Percentiles rank a stretch among this genome's conserved stretches.
These are phyloP conservation scores for Candida cerambycidarum DNA, from an alignment of 805 yeast genomes.

Conservation along the genomic window DNA sequence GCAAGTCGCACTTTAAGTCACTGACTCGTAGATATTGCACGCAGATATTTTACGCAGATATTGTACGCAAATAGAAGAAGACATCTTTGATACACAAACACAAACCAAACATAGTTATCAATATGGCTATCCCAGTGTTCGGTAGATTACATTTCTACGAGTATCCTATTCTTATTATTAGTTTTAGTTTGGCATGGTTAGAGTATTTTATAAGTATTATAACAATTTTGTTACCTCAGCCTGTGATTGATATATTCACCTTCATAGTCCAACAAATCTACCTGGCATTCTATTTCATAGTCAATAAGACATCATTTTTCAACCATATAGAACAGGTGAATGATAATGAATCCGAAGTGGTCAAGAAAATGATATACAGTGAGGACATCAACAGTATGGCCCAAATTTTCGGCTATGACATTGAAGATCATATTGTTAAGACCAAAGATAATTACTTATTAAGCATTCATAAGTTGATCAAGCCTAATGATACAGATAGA, in stretches of 20 bases:
- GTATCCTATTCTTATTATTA: slow-evolving; percentile 47
- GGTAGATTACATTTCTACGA: slow-evolving; percentile 49
- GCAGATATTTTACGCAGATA: no score
- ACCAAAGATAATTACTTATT: slow-evolving; percentile 78
- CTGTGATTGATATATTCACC: slow-evolving; percentile 38
- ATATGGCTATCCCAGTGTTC: slow-evolving; percentile 41
- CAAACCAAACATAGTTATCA: background rate
- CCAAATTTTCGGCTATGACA: slow-evolving; percentile 60
- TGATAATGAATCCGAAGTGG: slow-evolving; percentile 25
- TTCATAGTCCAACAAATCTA: slow-evolving; percentile 26
- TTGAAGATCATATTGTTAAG: slow-evolving; percentile 74
- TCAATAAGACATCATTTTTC: slow-evolving; percentile 19
- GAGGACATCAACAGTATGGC: slow-evolving; percentile 65
- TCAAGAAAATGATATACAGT: slow-evolving; percentile 46
- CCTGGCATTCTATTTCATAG: slow-evolving; percentile 11
- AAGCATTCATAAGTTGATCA: slow-evolving; percentile 67
- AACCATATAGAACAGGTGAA: slow-evolving; percentile 20
- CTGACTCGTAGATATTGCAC: no score
- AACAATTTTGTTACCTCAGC: slow-evolving; percentile 46
- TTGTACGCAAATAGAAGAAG: background rate
- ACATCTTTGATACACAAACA: background rate
- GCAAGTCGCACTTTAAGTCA: background rate
- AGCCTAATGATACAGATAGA: slow-evolving; percentile 19
- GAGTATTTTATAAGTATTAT: slow-evolving; percentile 48
- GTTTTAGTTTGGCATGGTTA: slow-evolving; percentile 48